A percentile compares a stretch with the other conserved stretches of the same genome.
phyloP scores from a whole-genome alignment of 2,329 filamentous ascomycete genomes.

The Penicillium sp. region DNA sequence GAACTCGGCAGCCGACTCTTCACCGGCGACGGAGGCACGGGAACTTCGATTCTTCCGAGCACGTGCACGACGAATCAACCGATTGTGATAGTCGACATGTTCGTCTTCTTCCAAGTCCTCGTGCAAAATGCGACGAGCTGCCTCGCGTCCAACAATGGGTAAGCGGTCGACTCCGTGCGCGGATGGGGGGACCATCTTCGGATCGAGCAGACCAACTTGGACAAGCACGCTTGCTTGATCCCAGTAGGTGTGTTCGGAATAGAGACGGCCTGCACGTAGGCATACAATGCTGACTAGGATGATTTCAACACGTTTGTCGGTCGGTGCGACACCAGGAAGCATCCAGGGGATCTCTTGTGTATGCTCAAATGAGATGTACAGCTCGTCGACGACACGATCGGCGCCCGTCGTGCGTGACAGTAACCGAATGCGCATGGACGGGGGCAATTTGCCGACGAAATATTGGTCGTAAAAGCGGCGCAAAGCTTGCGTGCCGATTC shows the following conservation, averaged over 20 bases:
- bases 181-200: slow-evolving; percentile 48
- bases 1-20: slow-evolving; percentile 23
- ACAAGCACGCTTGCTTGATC: slow-evolving; percentile 57
- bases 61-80: slow-evolving; percentile 24
- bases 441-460: slow-evolving; percentile 50
- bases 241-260: slow-evolving; percentile 57
- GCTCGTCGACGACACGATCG: slow-evolving; percentile 57
- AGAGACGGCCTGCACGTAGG: slow-evolving; percentile 49
- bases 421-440: slow-evolving; percentile 48
- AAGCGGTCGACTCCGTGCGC: slow-evolving; percentile 36
- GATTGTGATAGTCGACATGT: slow-evolving; percentile 32
- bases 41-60: slow-evolving; percentile 10
- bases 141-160: slow-evolving; percentile 38
- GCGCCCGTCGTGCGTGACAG: slow-evolving; percentile 53
- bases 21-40: slow-evolving; percentile 10
- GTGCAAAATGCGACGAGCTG: slow-evolving; percentile 36
- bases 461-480: slow-evolving; percentile 51
- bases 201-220: slow-evolving; percentile 53
- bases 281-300: slow-evolving; percentile 53
- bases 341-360: slow-evolving; percentile 54
- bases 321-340: slow-evolving; percentile 52
- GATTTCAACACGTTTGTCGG: slow-evolving; percentile 52
- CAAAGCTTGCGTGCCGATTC: slow-evolving; percentile 37
- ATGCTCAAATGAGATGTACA: slow-evolving; percentile 53
- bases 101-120: slow-evolving; percentile 33